A percentile compares a stretch with the other conserved stretches of the same genome.
Conservation (phyloP, 495 filamentous ascomycete species). For the Lasiosphaeria hispida region DNA sequence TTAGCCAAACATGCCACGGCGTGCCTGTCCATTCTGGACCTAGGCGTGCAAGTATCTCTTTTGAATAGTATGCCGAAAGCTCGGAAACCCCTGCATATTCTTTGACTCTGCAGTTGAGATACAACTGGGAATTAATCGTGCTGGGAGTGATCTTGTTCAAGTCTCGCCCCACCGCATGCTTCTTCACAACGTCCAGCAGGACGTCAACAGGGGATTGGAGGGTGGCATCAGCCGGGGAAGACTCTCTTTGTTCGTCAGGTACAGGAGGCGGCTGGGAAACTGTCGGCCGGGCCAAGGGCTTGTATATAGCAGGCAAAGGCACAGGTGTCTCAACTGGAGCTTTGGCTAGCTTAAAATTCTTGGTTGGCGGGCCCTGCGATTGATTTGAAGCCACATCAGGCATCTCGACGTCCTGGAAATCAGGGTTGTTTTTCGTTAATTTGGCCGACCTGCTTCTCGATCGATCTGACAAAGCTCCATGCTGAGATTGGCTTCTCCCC, state of each 20-base stretch:
- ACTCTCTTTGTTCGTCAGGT: not conserved
- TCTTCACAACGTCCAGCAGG: slow-evolving; percentile 14
- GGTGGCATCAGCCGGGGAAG: not conserved
- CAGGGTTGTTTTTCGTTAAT: slow-evolving; percentile 5
- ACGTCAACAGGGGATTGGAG: not conserved
- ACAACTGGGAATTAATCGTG: slow-evolving; percentile 24
- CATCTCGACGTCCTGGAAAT: slow-evolving; percentile 13
- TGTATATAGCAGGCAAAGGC: slow-evolving; percentile 19
- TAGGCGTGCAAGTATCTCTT: slow-evolving; percentile 28
- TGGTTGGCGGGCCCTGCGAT: slow-evolving; percentile 2
- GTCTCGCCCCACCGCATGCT: slow-evolving; percentile 2
- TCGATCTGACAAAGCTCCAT: not conserved
- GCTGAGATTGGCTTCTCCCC: not conserved
- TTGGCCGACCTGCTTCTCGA: slow-evolving; percentile 15
- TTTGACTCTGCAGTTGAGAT: slow-evolving; percentile 34
- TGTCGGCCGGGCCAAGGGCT: not conserved
- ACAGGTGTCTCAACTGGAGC: slow-evolving; percentile 16
- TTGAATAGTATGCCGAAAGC: slow-evolving; percentile 34
- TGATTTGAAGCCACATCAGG: slow-evolving; percentile 8
- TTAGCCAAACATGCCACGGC: slow-evolving; percentile 28
- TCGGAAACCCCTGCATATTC: slow-evolving; percentile 21
- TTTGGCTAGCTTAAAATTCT: slow-evolving; percentile 4
- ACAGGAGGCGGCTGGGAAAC: not conserved
- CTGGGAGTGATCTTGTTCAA: slow-evolving; percentile 11
- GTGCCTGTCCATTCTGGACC: slow-evolving; percentile 31